Evolutionary conservation across 2,329 filamentous ascomycete genomes (phyloP), one percentile per base, ranked within the genome.

Genomic region (Scedosporium aurantiacum): DNA sequence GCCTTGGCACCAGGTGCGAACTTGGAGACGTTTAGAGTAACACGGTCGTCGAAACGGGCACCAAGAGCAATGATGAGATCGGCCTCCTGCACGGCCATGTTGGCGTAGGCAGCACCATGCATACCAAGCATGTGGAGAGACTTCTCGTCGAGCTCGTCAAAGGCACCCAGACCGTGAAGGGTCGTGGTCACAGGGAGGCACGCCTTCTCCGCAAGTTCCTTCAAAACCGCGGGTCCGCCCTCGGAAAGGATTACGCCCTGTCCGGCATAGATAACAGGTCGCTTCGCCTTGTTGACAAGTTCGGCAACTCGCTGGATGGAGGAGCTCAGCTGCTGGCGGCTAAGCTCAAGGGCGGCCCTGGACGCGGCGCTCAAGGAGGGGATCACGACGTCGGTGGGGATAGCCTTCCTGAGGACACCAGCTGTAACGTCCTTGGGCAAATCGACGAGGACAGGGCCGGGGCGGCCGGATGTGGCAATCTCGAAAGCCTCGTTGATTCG

Each of bases 401-500:
- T 97, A 10, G 93, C 88, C 68, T 84, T 88, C 68, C 89, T 82
- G 60, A 97, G 80, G 65, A 93, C 84, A 67, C 88, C 87, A 61
- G 90, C 94, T 32, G 93, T 97, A 67, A 97, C 87, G 77, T 99
- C 94, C 78, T 97, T 97, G 68, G 93, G 94, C 65, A 97, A 79
- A 74, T 99, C 94, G 65, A 99, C 91, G 64, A 99, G 84, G 41
- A 97, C 94, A 28, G 94, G 94, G 25, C 94, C 94, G 14, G 94
- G 94, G 57, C 94, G 85, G 63, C 94, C 94, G 69, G 88, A 94
- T 50, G 91, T 97, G 47, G 94, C 94, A 71, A 97, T 97, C 77
- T 97, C 92, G 71, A 97, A 97, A 57, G 94, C 94, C 78, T 97
- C 94, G 74, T 97, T 96, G 71, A 97, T 97, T 66, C 93, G 85